Evolutionary conservation across 805 yeast species (phyloP).

Genomic region (Isabelozyma gotoi): DNA sequence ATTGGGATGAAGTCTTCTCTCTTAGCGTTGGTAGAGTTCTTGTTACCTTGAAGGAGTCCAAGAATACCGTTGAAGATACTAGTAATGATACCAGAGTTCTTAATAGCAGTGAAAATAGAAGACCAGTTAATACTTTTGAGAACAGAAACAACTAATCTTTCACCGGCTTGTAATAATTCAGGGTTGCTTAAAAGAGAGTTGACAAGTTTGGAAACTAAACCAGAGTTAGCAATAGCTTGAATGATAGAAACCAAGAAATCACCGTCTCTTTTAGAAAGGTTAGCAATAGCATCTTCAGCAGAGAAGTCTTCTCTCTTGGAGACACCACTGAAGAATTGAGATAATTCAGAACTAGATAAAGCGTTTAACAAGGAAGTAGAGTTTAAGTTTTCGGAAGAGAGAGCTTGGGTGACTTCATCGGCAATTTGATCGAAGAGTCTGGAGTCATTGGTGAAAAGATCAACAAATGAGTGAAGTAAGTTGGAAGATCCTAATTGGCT

Average conservation of each 20-base stretch:
- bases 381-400: neutral
- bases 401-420: conserved; percentile 7
- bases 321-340: neutral
- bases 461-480: conserved; percentile 12
- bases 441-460: neutral
- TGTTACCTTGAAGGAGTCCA: conserved; percentile 2
- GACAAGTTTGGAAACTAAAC: conserved; percentile 15
- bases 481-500: conserved; percentile 13
- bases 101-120: conserved; percentile 20
- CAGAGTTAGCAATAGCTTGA: conserved; percentile 5
- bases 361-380: neutral
- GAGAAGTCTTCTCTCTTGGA: neutral
- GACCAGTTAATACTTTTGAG: conserved; percentile 20
- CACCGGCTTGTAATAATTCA: conserved; percentile 14
- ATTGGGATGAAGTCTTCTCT: neutral
- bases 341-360: neutral
- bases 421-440: conserved; percentile 15
- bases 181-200: conserved; percentile 13
- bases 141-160: conserved; percentile 16
- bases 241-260: neutral
- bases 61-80: conserved; percentile 10
- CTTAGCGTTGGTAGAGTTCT: neutral
- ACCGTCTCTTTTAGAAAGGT: conserved; percentile 1
- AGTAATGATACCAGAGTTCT: conserved; percentile 24
- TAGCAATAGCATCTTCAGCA: neutral